phyloP scores from a whole-genome alignment of 306 rosid species.

The Geum urbanum region DNA sequence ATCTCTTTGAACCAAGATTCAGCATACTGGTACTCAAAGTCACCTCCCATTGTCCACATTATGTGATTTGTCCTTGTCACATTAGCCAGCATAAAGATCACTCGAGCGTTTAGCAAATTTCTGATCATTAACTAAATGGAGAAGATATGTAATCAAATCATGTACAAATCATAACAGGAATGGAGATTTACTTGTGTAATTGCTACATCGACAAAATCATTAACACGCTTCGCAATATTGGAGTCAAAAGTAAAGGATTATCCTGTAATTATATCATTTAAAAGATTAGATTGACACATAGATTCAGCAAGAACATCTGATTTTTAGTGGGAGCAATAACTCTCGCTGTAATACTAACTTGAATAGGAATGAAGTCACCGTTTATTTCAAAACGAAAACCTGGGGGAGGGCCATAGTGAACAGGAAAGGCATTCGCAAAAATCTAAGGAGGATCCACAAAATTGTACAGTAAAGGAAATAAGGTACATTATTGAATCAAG shows the following conservation, averaged over 20 bases:
- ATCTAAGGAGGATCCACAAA: constrained; percentile 41
- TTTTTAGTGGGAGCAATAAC: not conserved
- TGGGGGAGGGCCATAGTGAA: constrained; percentile 59
- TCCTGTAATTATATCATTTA: constrained; percentile 52
- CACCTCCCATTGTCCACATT: constrained; percentile 98
- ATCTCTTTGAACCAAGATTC: constrained; percentile 85
- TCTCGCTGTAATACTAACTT: constrained; percentile 39
- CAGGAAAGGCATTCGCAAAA: constrained; percentile 74
- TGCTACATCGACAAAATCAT: constrained; percentile 48
- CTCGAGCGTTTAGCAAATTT: constrained; percentile 17
- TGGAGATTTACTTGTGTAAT: constrained; percentile 42
- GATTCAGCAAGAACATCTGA: not conserved
- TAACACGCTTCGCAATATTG: constrained; percentile 58
- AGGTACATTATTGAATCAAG: not conserved
- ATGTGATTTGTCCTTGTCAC: constrained; percentile 82
- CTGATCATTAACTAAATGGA: not conserved
- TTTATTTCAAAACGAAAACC: constrained; percentile 68
- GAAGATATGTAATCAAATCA: not conserved
- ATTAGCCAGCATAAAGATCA: constrained; percentile 48
- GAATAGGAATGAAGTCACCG: constrained; percentile 36
- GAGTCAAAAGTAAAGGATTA: constrained; percentile 53
- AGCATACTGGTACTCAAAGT: constrained; percentile 80
- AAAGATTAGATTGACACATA: constrained; percentile 9
- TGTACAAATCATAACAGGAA: not conserved
- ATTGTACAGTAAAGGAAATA: constrained; percentile 5